phyloP scores from a whole-genome alignment of 2,329 filamentous ascomycete genomes.

The Cryphonectria nitschkei region DNA sequence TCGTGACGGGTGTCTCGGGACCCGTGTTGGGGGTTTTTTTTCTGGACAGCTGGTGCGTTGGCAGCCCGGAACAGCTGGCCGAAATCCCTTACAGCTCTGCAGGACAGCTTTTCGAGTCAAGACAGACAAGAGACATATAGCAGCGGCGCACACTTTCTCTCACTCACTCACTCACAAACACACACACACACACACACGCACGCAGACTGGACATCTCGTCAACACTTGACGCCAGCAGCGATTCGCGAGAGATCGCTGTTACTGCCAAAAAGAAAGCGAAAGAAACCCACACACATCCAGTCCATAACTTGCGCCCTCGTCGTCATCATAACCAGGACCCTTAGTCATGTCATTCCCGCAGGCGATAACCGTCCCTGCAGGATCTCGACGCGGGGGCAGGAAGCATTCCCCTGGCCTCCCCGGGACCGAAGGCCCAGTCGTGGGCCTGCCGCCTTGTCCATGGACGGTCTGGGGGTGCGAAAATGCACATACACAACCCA shows the following conservation, averaged over 20 bases:
- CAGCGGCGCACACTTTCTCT: not conserved
- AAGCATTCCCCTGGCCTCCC: not conserved
- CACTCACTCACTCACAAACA: too few relatives aligned
- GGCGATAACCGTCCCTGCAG: not conserved
- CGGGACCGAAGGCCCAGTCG: not conserved
- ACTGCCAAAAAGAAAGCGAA: not conserved
- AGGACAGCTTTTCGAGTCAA: not conserved
- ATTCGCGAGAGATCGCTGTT: not conserved
- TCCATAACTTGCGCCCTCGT: not conserved
- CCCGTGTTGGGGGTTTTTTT: not conserved
- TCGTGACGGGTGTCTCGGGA: not conserved
- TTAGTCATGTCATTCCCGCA: not conserved
- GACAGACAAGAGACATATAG: not conserved
- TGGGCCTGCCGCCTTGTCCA: not conserved
- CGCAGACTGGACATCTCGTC: not conserved
- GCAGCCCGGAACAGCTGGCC: constrained; percentile 15
- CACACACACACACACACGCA: too few relatives aligned
- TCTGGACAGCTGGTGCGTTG: not conserved
- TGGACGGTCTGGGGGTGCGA: not conserved
- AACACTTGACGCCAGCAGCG: not conserved
- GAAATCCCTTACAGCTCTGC: constrained; percentile 5
- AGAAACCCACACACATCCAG: not conserved
- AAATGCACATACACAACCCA: not conserved
- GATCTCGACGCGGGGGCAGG: constrained; percentile 1
- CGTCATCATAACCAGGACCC: not conserved